A percentile compares a stretch with the other conserved stretches of the same genome.
Evolutionary conservation across 768 basidiomycete species (phyloP).

Genomic region (Roridomyces roridus): DNA sequence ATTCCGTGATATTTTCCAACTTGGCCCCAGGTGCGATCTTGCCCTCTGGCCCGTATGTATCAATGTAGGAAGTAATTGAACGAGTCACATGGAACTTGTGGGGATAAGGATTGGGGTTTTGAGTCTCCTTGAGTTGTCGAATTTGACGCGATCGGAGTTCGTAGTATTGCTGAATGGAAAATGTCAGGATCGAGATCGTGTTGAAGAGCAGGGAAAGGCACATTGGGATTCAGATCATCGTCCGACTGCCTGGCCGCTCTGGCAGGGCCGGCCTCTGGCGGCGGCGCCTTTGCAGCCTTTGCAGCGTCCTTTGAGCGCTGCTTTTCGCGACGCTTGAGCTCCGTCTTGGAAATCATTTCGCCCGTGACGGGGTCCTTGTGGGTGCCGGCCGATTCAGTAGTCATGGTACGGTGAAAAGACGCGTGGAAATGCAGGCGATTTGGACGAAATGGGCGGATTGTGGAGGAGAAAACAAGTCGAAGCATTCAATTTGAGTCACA

Average conservation of each 20-base stretch:
- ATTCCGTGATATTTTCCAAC: constrained; percentile 62
- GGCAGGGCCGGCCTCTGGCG: constrained; percentile 45
- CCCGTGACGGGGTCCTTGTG: constrained; percentile 89
- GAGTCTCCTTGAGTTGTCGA: constrained; percentile 81
- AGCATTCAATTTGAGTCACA: constrained; percentile 20
- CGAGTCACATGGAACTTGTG: constrained; percentile 96
- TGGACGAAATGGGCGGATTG: constrained; percentile 3
- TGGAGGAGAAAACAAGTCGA: constrained; percentile 9
- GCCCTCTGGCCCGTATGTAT: constrained; percentile 74
- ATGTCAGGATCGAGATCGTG: constrained; percentile 3
- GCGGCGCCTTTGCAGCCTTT: constrained; percentile 64
- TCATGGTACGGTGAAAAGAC: constrained; percentile 42
- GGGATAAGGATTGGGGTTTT: constrained; percentile 93
- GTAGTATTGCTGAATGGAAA: constrained; percentile 86
- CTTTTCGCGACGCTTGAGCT: constrained; percentile 94
- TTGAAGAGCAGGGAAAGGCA: constrained; percentile 37
- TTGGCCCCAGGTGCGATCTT: constrained; percentile 71
- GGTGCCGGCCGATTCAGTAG: constrained; percentile 49
- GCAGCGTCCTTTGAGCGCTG: constrained; percentile 82
- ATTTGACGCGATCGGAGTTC: constrained; percentile 92
- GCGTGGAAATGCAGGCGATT: constrained; percentile 15
- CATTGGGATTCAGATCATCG: constrained; percentile 90
- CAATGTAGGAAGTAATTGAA: constrained; percentile 78
- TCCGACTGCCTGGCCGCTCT: constrained; percentile 58
- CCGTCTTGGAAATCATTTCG: constrained; percentile 96